These are phyloP conservation scores for Firmiana major DNA, from an alignment of 345 rosid species.

Conservation along the genomic window DNA sequence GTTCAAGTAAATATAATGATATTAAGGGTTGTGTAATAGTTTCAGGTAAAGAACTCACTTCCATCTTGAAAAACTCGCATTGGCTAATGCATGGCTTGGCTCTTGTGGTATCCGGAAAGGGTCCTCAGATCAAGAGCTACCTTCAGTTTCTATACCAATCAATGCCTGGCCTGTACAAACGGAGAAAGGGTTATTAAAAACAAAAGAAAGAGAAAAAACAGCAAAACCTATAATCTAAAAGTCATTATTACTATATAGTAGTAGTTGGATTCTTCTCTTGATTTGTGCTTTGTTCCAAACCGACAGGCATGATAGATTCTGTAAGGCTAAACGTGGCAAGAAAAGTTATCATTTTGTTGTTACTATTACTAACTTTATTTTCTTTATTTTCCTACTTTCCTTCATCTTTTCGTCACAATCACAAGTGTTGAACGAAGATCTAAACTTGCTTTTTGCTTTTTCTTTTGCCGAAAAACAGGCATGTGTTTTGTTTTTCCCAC, in stretches of 20 bases:
- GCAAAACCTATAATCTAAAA: background rate
- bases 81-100: background rate
- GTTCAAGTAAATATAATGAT: background rate
- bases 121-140: background rate
- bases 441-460: background rate
- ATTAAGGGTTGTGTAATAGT: background rate
- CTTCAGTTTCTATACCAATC: background rate
- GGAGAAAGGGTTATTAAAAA: background rate
- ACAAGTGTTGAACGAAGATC: background rate
- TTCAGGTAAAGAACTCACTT: conserved; percentile 7
- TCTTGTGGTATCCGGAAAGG: background rate
- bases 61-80: background rate
- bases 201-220: background rate
- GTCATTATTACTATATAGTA: background rate
- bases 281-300: conserved; percentile 10
- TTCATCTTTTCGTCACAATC: background rate
- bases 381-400: background rate
- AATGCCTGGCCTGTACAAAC: background rate
- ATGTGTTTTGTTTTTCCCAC: background rate
- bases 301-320: conserved; percentile 1
- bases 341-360: background rate
- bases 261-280: background rate
- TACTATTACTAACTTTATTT: background rate
- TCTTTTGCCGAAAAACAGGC: background rate
- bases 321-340: background rate